Evolutionary conservation across 805 yeast genomes (phyloP), one percentile per base, ranked within the genome.

Genomic region (Schwanniomyces polymorphus): DNA sequence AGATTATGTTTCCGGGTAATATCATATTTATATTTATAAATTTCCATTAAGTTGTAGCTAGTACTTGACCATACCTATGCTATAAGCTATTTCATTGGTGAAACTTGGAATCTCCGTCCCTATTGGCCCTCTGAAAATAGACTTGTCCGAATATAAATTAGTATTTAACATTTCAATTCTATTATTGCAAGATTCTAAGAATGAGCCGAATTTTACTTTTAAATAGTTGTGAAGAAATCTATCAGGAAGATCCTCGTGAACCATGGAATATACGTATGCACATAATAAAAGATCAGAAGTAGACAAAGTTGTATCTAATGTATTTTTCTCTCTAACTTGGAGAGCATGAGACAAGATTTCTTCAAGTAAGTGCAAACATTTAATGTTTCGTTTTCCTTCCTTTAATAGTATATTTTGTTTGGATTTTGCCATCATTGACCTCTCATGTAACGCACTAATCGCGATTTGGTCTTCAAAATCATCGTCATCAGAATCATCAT

Each of bases 391-490:
- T 46, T 55, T 65, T 9, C 68, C 52, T 48, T 73, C 78, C 44
- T 58, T 56, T 29, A 70, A 40, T 4, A 58, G 47, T 16, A 55
- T 50, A 47, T 59, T 67, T 44, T 64, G 56, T 38, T 68, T 67
- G n/a, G 69, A 63, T 50, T 67, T 72, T 1, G 61, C 47, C 5
- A 73, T 31, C 40, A 73, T 46, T 45, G 63, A 70, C 44, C 58
- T 58, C 48, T 72, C 77, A 46, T 73, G 78, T 28, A 73, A 54
- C 10, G 70, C 60, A 43, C 74, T 68, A 21, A 73, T 51, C 1
- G 75, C 70, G 9, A 54, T 59, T 23, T 52, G 48, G 23, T 56
- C 57, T 14, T 51, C 59, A 6, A 31, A 7, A 6, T 56, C 66
- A 10, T 53, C 56, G 14, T 55, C 61, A n/a, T 41, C 35, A 12